Conservation (phyloP, 225 moss, liverwort and hornwort species). For the Marchantia polymorpha region DNA sequence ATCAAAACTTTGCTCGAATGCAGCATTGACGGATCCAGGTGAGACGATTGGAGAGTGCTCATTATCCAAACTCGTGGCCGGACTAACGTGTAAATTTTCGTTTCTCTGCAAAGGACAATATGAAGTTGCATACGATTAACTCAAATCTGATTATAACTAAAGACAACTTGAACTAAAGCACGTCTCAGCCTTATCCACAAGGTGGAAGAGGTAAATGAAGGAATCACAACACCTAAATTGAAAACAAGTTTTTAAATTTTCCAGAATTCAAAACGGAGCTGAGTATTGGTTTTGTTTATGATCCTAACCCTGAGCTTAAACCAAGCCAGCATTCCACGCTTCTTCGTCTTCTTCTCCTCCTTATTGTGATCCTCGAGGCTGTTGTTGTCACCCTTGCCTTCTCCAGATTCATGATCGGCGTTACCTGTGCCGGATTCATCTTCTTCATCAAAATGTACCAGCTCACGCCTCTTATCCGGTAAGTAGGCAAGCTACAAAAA, state of each 20-base stretch:
- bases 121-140: too few species aligned
- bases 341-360: conserved; percentile 95
- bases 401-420: conserved; percentile 56
- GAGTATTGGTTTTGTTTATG: background rate
- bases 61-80: conserved; percentile 73
- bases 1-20: conserved; percentile 60
- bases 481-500: conserved; percentile 83
- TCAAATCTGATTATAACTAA: too few species aligned
- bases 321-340: conserved; percentile 97
- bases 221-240: too few species aligned
- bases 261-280: too few species aligned
- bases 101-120: conserved; percentile 56
- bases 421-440: conserved; percentile 68
- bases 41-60: conserved; percentile 73
- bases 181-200: too few species aligned
- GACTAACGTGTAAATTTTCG: conserved; percentile 68
- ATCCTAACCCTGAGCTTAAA: conserved; percentile 77
- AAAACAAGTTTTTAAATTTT: too few species aligned
- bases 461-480: conserved; percentile 90
- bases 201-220: too few species aligned
- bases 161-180: too few species aligned
- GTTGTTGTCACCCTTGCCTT: conserved; percentile 57
- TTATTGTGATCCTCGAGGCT: conserved; percentile 64
- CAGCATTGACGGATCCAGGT: conserved; percentile 58
- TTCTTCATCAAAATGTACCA: conserved; percentile 71